Evolutionary conservation across 2,329 filamentous ascomycete genomes (phyloP), one percentile per base, ranked within the genome.

Genomic region (Stenocarpella maydis): DNA sequence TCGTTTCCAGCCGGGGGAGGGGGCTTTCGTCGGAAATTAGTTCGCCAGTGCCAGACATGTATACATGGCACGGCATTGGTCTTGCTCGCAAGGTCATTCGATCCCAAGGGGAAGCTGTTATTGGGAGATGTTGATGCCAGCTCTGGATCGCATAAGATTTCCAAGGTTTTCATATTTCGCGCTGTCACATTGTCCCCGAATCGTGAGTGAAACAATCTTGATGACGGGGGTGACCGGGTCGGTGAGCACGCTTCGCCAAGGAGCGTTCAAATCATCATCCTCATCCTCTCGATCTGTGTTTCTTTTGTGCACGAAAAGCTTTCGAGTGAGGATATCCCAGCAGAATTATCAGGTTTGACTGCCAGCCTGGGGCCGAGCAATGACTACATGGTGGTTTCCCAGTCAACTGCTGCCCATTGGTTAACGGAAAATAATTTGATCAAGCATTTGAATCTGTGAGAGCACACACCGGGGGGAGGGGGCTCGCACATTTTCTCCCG

Each of bases 11-110:
- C n/a, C 7, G n/a, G 28, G n/a, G 34, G 5, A 2, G 34, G 34
- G 5, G 5, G 34, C 10, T 28, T 24, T 63, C 15, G 41, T 31
- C 4, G 31, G n/a, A 49, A 19, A 34, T 24, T 19, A 45, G 19
- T 17, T 24, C n/a, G 19, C 26, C 24, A 15, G 41, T 26, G 14
- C 58, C 19, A 26, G 43, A 8, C 34, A 24, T 63, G 41, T 63
- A 63, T 49, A 26, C 47, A 63, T n/a, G 41, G 47, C 41, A 34
- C 58, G 58, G 58, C 58, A 61, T 61, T 19, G 58, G n/a, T 45
- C 34, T 24, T 10, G 28, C n/a, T 8, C 26, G 24, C 41, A 34
- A 61, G 43, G 28, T 47, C 15, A 12, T 10, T 31, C 14, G n/a
- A 63, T 24, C 19, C n/a, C 34, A 7, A n/a, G 6, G 21, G 28